phyloP scores from a whole-genome alignment of 2,329 filamentous ascomycete species.

The Fusarium piperis region DNA sequence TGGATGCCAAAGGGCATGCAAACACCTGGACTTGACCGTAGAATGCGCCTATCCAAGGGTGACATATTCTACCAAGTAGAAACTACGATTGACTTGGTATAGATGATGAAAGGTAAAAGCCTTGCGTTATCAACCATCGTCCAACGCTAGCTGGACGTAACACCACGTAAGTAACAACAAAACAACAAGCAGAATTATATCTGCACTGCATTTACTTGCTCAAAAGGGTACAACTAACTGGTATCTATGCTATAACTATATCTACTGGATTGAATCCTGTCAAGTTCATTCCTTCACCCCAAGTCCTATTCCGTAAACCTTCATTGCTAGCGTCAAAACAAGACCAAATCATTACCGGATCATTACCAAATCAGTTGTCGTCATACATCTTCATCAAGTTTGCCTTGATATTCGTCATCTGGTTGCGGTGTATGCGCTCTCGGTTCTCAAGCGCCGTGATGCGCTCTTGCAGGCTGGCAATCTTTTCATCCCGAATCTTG shows the following conservation, averaged over 20 bases:
- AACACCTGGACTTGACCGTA: too few species aligned
- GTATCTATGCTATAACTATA: not conserved
- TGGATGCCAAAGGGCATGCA: too few species aligned
- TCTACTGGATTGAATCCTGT: not conserved
- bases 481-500: slow-evolving; percentile 67
- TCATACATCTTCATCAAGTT: slow-evolving; percentile 51
- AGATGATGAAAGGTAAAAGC: too few species aligned
- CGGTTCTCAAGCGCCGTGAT: slow-evolving; percentile 53
- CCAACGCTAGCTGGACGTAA: too few species aligned
- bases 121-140: too few species aligned
- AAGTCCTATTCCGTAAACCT: not conserved
- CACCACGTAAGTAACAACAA: not conserved
- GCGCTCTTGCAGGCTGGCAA: slow-evolving; percentile 49
- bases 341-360: not conserved
- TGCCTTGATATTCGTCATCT: slow-evolving; percentile 51
- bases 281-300: not conserved
- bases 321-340: not conserved
- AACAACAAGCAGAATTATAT: not conserved
- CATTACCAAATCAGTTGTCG: slow-evolving; percentile 37
- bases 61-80: too few species aligned
- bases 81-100: too few species aligned
- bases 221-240: slow-evolving; percentile 28
- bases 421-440: slow-evolving; percentile 43
- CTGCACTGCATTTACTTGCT: not conserved
- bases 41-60: too few species aligned